Base-by-base conservation (phyloP, 805 yeast species). In the Zygosaccharomyces bisporus region DNA sequence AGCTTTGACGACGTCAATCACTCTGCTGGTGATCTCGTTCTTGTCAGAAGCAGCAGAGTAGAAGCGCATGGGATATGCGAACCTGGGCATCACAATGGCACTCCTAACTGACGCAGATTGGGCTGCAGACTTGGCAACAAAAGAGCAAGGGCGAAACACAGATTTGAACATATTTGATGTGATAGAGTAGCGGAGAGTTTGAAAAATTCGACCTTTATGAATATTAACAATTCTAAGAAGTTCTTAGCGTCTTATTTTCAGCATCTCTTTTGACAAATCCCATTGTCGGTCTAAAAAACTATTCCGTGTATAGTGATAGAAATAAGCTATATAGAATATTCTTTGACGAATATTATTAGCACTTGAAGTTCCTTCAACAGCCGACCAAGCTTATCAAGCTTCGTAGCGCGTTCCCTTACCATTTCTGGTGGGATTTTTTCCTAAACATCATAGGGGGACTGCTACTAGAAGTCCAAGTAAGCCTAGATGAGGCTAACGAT, bases 1-100 rank as follows among this genome's bases (percentile, higher is more conserved):
- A 24, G 81, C 74, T 62, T 73, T 74, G 66, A 83, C 74, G 45
- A 93, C 95, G 58, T 84, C 86, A 50, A 83, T 71, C 43, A 93
- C 85, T 70, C 97, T 81, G 52, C 77, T 74, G 55, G 88, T 77
- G 53, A 90, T 90, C 63, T 87, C 96, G 32, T 81, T 85, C 63
- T 80, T 79, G 49, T 83, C 72, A 25, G 86, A 76, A 44, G 75
- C 81, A 42, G 84, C 77, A 14, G 77, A 63, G 70, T 82, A 83
- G 61, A 76, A 64, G 55, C 79, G 69, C 10, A 53, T 44, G 25
- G 57, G 51, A 29, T 52, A 50, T 29, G 39, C 38, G 27, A 53
- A 48, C 32, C 44, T 39, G 47, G 50, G 63, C 43, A 50, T 61
- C 53, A 52, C 55, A 46, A 47, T 63, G 49, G 51, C 49, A 39